These are phyloP conservation scores for Eleusine indica DNA, from an alignment of 176 grass and related monocot species.

Conservation along the genomic window DNA sequence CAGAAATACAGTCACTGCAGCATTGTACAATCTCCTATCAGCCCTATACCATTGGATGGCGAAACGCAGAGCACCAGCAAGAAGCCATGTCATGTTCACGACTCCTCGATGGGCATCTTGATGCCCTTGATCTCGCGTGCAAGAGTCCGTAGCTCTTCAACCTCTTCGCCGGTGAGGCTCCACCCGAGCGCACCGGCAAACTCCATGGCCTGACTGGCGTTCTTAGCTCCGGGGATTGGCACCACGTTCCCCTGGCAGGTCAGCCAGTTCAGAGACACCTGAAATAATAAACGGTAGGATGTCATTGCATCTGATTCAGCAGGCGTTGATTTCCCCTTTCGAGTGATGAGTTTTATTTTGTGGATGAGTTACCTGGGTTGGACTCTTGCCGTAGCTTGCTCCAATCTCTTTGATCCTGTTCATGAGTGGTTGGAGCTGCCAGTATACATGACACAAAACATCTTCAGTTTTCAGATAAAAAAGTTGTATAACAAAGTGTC, in stretches of 20 bases:
- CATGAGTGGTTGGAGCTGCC: constrained; percentile 87
- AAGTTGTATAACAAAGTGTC: not conserved
- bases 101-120: constrained; percentile 73
- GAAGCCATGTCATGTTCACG: constrained; percentile 21
- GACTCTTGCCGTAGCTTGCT: constrained; percentile 70
- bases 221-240: constrained; percentile 92
- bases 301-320: not conserved
- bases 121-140: constrained; percentile 49
- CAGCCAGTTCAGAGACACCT: constrained; percentile 94
- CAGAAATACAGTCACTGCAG: not conserved
- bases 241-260: constrained; percentile 86
- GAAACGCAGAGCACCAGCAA: not conserved
- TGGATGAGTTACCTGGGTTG: constrained; percentile 66
- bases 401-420: constrained; percentile 85
- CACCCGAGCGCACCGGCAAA: constrained; percentile 63
- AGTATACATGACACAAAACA: not conserved
- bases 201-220: constrained; percentile 63
- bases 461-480: constrained; percentile 21
- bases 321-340: not conserved
- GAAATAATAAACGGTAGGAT: not conserved
- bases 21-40: no score
- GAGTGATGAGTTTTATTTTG: not conserved
- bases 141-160: constrained; percentile 59
- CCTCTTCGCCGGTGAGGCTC: constrained; percentile 56
- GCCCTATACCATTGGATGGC: no score